phyloP scores from a whole-genome alignment of 257 asterid species.

The Solanum dulcamara region DNA sequence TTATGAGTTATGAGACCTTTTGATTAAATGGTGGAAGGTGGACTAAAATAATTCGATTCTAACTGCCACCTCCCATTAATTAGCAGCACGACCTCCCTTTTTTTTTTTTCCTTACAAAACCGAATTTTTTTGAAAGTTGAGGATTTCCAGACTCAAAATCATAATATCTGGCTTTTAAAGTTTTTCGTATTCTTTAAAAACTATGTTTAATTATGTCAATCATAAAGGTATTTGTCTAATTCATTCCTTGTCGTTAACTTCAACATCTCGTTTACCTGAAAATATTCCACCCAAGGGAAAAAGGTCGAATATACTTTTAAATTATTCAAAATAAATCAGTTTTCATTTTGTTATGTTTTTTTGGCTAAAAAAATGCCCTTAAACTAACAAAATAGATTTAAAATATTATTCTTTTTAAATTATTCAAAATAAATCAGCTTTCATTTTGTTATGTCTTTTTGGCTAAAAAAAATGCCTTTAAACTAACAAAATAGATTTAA shows the following conservation, averaged over 20 bases:
- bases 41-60: background rate
- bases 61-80: background rate
- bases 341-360: too few species aligned
- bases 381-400: too few species aligned
- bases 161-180: background rate
- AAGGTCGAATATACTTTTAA: background rate
- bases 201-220: background rate
- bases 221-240: background rate
- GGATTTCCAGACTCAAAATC: background rate
- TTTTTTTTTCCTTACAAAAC: background rate
- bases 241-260: background rate
- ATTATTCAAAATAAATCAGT: too few species aligned
- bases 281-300: background rate
- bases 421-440: too few species aligned
- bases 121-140: background rate
- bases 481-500: too few species aligned
- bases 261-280: background rate
- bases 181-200: background rate
- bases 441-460: too few species aligned
- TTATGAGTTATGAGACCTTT: background rate
- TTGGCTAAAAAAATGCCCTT: too few species aligned
- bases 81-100: background rate
- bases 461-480: too few species aligned
- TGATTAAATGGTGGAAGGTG: background rate
- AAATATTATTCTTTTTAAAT: too few species aligned